phyloP scores from a whole-genome alignment of 1,284 basidiomycete species.

The Rhizoctonia solani region DNA sequence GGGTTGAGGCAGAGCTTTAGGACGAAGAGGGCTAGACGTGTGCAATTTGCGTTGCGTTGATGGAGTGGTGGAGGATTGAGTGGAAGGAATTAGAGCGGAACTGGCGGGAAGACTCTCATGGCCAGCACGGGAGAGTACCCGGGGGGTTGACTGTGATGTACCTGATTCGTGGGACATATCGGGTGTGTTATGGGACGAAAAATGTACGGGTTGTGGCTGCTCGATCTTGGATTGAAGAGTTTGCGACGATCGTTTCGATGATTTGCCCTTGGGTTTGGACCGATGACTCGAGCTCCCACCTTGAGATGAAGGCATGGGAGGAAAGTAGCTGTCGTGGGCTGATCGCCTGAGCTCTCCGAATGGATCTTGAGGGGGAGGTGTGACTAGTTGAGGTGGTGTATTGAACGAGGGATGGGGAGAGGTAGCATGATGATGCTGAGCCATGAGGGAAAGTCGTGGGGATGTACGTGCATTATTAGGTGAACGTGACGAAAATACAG shows the following conservation, averaged over 20 bases:
- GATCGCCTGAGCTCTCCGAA: background rate
- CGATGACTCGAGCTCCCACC: background rate
- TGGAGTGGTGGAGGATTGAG: background rate
- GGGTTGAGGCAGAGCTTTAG: background rate
- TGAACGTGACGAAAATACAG: constrained; percentile 1
- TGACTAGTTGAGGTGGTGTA: constrained; percentile 8
- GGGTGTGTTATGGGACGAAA: background rate
- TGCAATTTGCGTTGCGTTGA: background rate
- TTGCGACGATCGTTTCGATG: background rate
- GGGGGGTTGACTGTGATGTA: background rate
- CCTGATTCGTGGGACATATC: background rate
- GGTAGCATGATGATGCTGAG: constrained; percentile 21
- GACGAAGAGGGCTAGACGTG: background rate
- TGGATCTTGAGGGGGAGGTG: constrained; percentile 13
- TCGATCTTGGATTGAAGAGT: background rate
- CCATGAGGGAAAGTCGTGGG: constrained; percentile 12
- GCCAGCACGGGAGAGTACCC: background rate
- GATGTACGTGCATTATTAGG: background rate
- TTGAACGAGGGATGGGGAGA: constrained; percentile 8
- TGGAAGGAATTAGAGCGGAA: background rate
- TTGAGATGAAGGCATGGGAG: background rate
- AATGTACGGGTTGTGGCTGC: background rate
- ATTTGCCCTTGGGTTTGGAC: background rate
- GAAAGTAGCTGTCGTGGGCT: constrained; percentile 12
- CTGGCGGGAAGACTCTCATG: background rate